phyloP scores from a whole-genome alignment of 2,329 filamentous ascomycete genomes.

The Colletotrichum chlorophyti region DNA sequence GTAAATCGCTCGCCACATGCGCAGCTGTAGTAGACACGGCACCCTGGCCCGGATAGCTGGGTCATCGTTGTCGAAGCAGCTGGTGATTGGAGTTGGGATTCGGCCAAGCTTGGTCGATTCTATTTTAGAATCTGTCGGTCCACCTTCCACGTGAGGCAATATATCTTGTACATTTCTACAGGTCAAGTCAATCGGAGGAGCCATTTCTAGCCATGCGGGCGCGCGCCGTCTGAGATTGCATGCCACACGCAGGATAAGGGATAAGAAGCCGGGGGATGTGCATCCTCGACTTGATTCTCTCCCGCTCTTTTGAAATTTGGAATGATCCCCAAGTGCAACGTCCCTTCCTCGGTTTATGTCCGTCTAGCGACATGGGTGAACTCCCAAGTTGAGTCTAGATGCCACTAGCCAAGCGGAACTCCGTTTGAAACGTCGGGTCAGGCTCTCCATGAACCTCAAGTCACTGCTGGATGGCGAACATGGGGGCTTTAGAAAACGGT shows the following conservation, averaged over 20 bases:
- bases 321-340: neutral
- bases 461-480: neutral
- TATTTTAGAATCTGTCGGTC: slow-evolving; percentile 14
- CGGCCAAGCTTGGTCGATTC: neutral
- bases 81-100: neutral
- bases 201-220: too few species aligned
- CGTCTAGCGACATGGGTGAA: neutral
- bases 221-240: too few species aligned
- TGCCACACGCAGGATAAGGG: too few species aligned
- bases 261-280: too few species aligned
- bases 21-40: neutral
- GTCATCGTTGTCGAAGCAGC: neutral
- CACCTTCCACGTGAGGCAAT: too few species aligned
- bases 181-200: too few species aligned
- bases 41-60: slow-evolving; percentile 7
- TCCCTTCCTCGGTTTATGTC: neutral
- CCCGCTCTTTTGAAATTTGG: neutral
- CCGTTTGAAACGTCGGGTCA: slow-evolving; percentile 3
- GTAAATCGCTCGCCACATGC: too few species aligned
- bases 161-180: too few species aligned
- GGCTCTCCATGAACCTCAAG: too few species aligned
- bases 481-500: neutral
- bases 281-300: too few species aligned
- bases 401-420: slow-evolving; percentile 11
- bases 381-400: neutral